Base-by-base conservation (phyloP, 1,139 yeast genomes). In the Nakaseomyces bracarensis region DNA sequence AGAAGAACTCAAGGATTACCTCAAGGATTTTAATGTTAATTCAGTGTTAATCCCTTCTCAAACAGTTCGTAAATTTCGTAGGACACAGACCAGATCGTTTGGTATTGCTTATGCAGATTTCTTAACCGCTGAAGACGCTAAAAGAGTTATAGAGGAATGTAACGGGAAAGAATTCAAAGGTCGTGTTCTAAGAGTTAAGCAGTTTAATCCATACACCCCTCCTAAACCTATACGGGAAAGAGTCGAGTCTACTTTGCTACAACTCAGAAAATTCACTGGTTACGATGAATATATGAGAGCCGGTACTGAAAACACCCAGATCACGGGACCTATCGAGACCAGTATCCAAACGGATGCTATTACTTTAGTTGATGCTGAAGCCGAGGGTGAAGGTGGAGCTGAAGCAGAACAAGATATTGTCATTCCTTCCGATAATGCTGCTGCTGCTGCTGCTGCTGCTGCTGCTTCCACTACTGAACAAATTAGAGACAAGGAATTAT, bases 41-140 rank as follows among this genome's bases (percentile, higher is more conserved):
- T 67, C 70, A 16, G 72, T 75, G 4, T 61, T 77, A 50, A 69
- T 76, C 41, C 82, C 82, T 21, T 71, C 71, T 46, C 74, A 72
- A 49, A 72, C 77, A 1, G 66, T 74, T n/a, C 65, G 72, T 27
- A 72, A 74, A 15, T 61, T 68, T 41, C 63, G 70, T 41, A 54
- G 57, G 13, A 51, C 55, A n/a, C 64, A 63, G 39, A 69, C 67
- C 38, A 68, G 65, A 49, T 74, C 81, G 2, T 63, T 77, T 44
- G 86, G 87, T 1, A 70, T 75, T 48, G 87, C 82, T 0, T 81
- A 78, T 59, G 83, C 74, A 21, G 83, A 76, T 43, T 76, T 81
- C 50, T 65, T 60, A n/a, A 57, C 67, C 29, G 57, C 61, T 14
- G 79, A 72, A 22, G 71, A 45, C 9, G 82, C 82, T 2, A 66